Evolutionary conservation across 2,329 filamentous ascomycete genomes (phyloP), one percentile per base, ranked within the genome.

Genomic region (Neospermospora avenae): DNA sequence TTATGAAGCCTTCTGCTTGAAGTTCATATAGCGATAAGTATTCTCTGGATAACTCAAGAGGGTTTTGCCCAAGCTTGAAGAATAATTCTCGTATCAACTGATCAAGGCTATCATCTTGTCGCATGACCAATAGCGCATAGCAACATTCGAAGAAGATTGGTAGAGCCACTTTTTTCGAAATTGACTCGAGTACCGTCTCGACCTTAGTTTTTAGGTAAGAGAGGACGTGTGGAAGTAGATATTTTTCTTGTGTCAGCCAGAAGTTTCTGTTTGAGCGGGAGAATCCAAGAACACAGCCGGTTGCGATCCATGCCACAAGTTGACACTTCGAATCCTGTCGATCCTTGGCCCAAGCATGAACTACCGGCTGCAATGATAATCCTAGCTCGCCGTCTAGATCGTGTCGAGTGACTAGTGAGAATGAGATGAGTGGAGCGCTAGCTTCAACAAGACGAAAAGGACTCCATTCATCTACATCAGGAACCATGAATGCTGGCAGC

Each of bases 321-420:
- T 67, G 61, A 13, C 46, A 49, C 22, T 44, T 18, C 35, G 46
- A 4, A 16, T 59, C 44, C 34, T 59, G 65, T n/a, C 65, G 61
- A 41, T 67, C 65, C 31, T 59, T 63, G 11, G 64, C 64, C 67
- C 65, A 67, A 28, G 63, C 60, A 37, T 68, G 63, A 48, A 62
- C 51, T 16, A 68, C 20, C 31, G 59, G 58, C 58, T 69, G 63
- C 65, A 69, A 74, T 22, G 72, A 73, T 28, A 75, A 52, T 46
- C 55, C 55, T 2, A 42, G 10, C 4, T 16, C 56, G 4, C 57
- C 59, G 14, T 65, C 42, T 16, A 55, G 1, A 18, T 63, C 42
- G 3, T 62, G 34, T 41, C 60, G 51, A 20, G 59, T 65, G 13
- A 73, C 63, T 18, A 74, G 62, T 3, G 70, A 71, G 55, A 73